Conservation (phyloP, 208 protist genomes). For the Porcisia hertigi region DNA sequence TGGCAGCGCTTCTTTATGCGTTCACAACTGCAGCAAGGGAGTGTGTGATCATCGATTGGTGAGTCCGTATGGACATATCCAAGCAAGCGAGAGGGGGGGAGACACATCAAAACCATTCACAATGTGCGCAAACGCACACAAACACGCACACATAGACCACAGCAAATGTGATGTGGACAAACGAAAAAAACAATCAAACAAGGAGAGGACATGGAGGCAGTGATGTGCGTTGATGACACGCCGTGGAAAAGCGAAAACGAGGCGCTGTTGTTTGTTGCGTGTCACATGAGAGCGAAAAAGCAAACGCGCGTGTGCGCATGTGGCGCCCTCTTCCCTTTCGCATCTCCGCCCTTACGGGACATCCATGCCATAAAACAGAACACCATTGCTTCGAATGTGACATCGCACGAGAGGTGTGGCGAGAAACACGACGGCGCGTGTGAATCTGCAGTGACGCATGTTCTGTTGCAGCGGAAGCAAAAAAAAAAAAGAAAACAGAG, state of each 20-base stretch:
- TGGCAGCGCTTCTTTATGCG: not conserved
- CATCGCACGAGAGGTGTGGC: not conserved
- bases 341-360: not conserved
- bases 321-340: not conserved
- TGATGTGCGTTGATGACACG: not conserved
- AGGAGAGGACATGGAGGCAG: not conserved
- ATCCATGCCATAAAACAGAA: no score
- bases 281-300: not conserved
- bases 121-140: not conserved
- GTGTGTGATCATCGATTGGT: not conserved
- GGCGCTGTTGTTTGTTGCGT: not conserved
- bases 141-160: not conserved
- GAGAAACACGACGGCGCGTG: not conserved
- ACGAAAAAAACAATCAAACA: not conserved
- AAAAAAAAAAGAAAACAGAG: not conserved
- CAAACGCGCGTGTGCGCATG: not conserved
- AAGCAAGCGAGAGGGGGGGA: not conserved
- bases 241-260: not conserved
- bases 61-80: not conserved
- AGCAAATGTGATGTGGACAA: not conserved
- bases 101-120: not conserved
- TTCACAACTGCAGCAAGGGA: not conserved
- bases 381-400: not conserved
- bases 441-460: not conserved
- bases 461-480: not conserved